Evolutionary conservation across 805 yeast genomes (phyloP), one percentile per base, ranked within the genome.

Genomic region (Kluyveromyces starmeri): DNA sequence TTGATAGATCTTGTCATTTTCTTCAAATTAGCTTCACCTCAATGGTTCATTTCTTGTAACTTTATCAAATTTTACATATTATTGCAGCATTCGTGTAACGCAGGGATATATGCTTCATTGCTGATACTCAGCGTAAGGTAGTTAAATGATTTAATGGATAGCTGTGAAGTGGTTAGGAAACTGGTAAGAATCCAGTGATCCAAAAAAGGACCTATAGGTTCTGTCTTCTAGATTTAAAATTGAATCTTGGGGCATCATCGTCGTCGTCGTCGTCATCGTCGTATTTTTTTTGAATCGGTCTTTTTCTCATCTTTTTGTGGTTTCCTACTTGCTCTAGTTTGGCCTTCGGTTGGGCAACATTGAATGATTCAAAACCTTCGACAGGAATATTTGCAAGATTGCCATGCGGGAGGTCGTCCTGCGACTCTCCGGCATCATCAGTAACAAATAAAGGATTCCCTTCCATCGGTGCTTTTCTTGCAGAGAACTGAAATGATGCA

Each of bases 161-260:
- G n/a, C n/a, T n/a, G n/a, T n/a, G n/a, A n/a, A n/a, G n/a, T n/a
- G n/a, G n/a, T n/a, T n/a, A n/a, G n/a, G n/a, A 23, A 10, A 14
- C 26, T 10, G 26, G 23, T 20, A 8, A 20, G 11, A 8, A 20
- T 11, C 8, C 8, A 8, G 23, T 20, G 23, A 20, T 20, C 13
- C 5, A n/a, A 23, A 7, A 23, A 12, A 23, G 26, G 26, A 23
- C 11, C 10, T 20, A 8, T 23, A 6, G 13, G n/a, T n/a, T 10
- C 5, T 23, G 7, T 10, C 26, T 39, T 27, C 38, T 47, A 27
- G 56, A 46, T 30, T 44, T 55, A 34, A 64, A 63, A 29, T 50
- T 54, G 38, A 64, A 64, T 12, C 43, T 47, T 2, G 64, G 66
- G 3, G 41, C 57, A 22, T 61, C 65, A 35, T 60, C 61, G 21